These are phyloP conservation scores for Boeremia exigua DNA, from an alignment of 2,329 filamentous ascomycete genomes.

Conservation along the genomic window DNA sequence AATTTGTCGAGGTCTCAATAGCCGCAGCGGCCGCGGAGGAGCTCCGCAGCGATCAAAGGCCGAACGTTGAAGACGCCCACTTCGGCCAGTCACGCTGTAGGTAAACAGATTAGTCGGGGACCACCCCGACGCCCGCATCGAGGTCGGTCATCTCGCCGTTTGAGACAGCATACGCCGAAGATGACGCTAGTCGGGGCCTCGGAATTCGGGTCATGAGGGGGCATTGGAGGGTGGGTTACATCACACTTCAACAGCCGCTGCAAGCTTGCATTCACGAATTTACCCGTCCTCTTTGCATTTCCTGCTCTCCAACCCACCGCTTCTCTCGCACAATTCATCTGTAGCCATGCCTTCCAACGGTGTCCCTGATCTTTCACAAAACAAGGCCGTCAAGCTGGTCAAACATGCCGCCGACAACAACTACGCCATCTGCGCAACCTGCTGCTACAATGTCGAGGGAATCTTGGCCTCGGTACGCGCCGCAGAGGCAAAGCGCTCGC, in stretches of 20 bases:
- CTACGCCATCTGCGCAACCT: conserved; percentile 67
- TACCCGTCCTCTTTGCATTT: conserved; percentile 4
- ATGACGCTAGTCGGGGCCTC: conserved; percentile 13
- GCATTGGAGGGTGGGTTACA: conserved; percentile 4
- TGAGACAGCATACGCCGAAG: conserved; percentile 16
- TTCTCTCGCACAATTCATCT: conserved; percentile 25
- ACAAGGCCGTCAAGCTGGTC: conserved; percentile 56
- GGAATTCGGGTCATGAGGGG: conserved; percentile 18
- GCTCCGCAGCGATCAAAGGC: conserved; percentile 12
- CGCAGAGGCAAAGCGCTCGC: conserved; percentile 70
- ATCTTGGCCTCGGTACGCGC: conserved; percentile 73
- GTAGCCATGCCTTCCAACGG: conserved; percentile 57
- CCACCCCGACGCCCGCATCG: conserved; percentile 16
- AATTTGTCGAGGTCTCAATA: conserved; percentile 1
- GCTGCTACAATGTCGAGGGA: conserved; percentile 73
- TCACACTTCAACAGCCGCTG: conserved; percentile 55
- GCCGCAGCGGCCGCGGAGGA: conserved; percentile 18
- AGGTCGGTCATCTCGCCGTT: conserved; percentile 24
- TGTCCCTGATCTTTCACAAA: conserved; percentile 51
- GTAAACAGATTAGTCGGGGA: conserved; percentile 20
- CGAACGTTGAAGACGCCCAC: not conserved
- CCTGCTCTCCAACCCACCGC: not conserved
- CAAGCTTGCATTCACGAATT: conserved; percentile 46
- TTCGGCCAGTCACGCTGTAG: conserved; percentile 1
- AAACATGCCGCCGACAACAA: conserved; percentile 61